Evolutionary conservation across 78 protist species (phyloP).

Genomic region (Protostelium mycophagum): DNA sequence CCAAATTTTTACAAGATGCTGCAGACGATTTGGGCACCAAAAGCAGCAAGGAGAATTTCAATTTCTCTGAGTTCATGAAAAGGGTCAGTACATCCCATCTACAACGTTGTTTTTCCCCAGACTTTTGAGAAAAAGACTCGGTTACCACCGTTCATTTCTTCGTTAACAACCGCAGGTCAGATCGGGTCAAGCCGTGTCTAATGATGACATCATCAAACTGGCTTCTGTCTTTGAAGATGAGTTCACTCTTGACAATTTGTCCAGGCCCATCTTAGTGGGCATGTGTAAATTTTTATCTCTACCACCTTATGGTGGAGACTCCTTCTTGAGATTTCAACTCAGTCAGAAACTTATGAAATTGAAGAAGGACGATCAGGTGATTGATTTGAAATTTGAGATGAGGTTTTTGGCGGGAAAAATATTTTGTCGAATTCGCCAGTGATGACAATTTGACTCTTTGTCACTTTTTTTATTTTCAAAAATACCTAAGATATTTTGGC

Average conservation of each 20-base stretch:
- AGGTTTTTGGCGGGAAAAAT: too few relatives aligned
- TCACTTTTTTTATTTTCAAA: too few relatives aligned
- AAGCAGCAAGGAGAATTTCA: slow-evolving; percentile 4
- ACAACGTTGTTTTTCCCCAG: background rate
- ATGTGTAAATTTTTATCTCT: slow-evolving; percentile 58
- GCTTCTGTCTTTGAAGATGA: slow-evolving; percentile 74
- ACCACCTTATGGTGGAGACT: slow-evolving; percentile 28
- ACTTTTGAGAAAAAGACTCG: too few relatives aligned
- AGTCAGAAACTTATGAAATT: slow-evolving; percentile 32
- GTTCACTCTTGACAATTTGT: slow-evolving; percentile 78
- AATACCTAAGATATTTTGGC: too few relatives aligned
- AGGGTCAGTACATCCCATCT: background rate
- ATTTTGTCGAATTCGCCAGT: too few relatives aligned
- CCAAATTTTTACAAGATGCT: slow-evolving; percentile 63
- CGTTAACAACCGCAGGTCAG: slow-evolving; percentile 13
- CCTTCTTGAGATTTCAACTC: slow-evolving; percentile 41
- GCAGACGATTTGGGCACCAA: slow-evolving; percentile 28
- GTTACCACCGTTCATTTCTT: background rate
- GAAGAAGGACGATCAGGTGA: slow-evolving; percentile 56
- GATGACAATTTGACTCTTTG: too few relatives aligned
- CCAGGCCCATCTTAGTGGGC: slow-evolving; percentile 63
- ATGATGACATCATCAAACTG: slow-evolving; percentile 52
- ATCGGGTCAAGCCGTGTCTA: slow-evolving; percentile 39
- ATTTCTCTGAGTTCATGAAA: slow-evolving; percentile 42
- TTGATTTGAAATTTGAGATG: too few relatives aligned